Conservation (phyloP, 345 rosid genomes). For the Salix caprea region DNA sequence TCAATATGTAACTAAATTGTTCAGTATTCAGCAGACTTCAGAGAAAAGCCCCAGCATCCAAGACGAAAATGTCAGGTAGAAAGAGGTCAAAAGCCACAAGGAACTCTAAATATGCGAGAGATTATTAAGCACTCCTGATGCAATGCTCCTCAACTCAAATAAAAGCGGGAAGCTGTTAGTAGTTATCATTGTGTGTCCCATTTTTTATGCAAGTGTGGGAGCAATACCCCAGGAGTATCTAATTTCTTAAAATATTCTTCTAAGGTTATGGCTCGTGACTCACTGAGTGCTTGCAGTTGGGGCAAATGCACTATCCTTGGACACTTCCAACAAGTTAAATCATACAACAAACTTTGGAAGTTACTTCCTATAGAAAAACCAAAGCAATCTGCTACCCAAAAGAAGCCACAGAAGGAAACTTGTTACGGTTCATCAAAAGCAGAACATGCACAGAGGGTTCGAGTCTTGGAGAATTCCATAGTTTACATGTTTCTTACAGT, state of each 20-base stretch:
- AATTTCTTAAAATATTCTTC: neutral
- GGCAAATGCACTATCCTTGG: neutral
- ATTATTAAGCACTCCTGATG: neutral
- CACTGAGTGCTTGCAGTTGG: neutral
- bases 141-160: neutral
- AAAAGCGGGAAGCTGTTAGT: neutral
- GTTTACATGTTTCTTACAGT: neutral
- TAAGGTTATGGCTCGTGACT: neutral
- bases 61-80: conserved; percentile 4
- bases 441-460: neutral
- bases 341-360: neutral
- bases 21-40: neutral
- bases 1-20: neutral
- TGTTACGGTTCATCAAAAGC: neutral
- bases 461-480: neutral
- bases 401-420: neutral
- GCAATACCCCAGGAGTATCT: neutral
- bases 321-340: neutral
- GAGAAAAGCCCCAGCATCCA: neutral
- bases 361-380: neutral
- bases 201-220: neutral
- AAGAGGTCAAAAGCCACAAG: neutral
- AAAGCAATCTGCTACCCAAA: neutral
- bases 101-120: neutral
- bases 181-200: neutral